Evolutionary conservation across 371 early-diverging fungal genomes (phyloP).

Genomic region (Actinomortierella ambigua): DNA sequence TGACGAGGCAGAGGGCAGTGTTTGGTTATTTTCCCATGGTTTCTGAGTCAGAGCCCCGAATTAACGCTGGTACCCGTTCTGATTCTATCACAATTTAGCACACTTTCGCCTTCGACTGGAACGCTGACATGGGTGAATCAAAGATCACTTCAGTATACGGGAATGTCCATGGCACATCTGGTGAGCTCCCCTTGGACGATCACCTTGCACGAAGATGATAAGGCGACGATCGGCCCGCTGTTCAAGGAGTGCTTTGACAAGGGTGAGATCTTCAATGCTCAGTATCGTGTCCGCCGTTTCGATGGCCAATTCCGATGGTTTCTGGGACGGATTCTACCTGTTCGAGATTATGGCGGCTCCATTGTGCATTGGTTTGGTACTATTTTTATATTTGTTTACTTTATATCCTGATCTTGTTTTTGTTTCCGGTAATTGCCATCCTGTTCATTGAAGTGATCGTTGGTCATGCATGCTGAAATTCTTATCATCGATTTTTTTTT

Average conservation of each 20-base stretch:
- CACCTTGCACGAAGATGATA: conserved; percentile 65
- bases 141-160: conserved; percentile 62
- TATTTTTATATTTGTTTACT: too few species aligned
- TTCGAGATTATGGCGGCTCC: conserved; percentile 60
- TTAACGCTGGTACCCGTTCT: too few species aligned
- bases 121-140: conserved; percentile 72
- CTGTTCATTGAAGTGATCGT: too few species aligned
- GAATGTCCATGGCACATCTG: conserved; percentile 52
- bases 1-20: too few species aligned
- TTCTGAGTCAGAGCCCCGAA: too few species aligned
- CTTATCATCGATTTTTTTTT: too few species aligned
- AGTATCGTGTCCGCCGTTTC: conserved; percentile 62
- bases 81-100: conserved; percentile 43
- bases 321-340: conserved; percentile 62
- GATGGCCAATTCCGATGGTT: conserved; percentile 69
- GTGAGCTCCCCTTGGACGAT: conserved; percentile 59
- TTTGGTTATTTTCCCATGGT: too few species aligned
- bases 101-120: conserved; percentile 57
- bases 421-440: too few species aligned
- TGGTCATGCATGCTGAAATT: too few species aligned
- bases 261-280: conserved; percentile 64
- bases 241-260: conserved; percentile 61
- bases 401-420: too few species aligned
- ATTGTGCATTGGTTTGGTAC: conserved; percentile 64
- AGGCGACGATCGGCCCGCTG: conserved; percentile 49